Evolutionary conservation across 371 early-diverging fungal genomes (phyloP).

Genomic region (Mucor mucedo): DNA sequence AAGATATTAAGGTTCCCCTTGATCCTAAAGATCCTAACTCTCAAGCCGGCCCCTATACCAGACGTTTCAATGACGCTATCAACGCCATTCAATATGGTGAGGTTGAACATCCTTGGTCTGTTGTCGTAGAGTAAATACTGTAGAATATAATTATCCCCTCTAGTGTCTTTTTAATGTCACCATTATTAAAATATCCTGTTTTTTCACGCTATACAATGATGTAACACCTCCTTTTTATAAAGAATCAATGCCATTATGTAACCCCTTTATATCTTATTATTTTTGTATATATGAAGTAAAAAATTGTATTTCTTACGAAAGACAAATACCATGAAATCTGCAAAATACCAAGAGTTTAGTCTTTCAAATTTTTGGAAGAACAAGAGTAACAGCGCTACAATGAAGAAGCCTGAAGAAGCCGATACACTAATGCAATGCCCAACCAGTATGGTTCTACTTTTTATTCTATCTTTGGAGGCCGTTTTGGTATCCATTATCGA

Average conservation of each 20-base stretch:
- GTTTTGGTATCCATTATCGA: slow-evolving; percentile 14
- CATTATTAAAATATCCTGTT: too few species aligned
- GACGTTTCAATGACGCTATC: slow-evolving; percentile 84
- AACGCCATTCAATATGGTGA: slow-evolving; percentile 96
- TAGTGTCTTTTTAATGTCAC: not conserved
- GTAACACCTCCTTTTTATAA: not conserved
- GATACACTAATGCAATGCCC: slow-evolving; percentile 4
- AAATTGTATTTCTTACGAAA: too few species aligned
- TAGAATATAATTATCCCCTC: not conserved
- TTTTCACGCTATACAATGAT: not conserved
- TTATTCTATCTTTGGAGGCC: slow-evolving; percentile 5
- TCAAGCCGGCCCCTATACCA: slow-evolving; percentile 93
- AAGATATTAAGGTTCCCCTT: slow-evolving; percentile 82
- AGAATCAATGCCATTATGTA: not conserved
- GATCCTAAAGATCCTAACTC: slow-evolving; percentile 80
- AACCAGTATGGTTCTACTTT: not conserved
- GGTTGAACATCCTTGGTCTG: slow-evolving; percentile 74
- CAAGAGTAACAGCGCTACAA: too few species aligned
- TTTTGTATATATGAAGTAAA: not conserved
- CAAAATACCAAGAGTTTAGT: too few species aligned
- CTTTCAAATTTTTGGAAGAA: too few species aligned
- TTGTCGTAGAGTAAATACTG: slow-evolving; percentile 43
- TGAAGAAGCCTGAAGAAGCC: too few species aligned
- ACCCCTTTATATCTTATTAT: not conserved
- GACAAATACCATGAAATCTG: too few species aligned